Conservation (phyloP, 805 yeast genomes). For the Metschnikowia drakensbergensis region DNA sequence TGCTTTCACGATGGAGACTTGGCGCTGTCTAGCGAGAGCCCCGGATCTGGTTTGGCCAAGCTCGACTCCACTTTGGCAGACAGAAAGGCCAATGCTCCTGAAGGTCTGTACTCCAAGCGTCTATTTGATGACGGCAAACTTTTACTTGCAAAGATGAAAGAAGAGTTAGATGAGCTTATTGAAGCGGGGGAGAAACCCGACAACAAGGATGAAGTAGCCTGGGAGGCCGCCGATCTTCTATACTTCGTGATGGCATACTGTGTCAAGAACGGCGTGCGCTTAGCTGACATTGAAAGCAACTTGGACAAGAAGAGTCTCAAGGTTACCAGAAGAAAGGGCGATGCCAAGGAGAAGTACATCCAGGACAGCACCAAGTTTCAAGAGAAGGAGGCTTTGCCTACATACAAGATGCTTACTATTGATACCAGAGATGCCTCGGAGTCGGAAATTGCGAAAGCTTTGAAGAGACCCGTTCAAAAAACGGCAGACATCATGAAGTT, state of each 20-base stretch:
- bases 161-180: slow-evolving; percentile 93
- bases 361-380: slow-evolving; percentile 11
- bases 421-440: slow-evolving; percentile 37
- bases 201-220: slow-evolving; percentile 56
- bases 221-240: slow-evolving; percentile 94
- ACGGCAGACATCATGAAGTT: slow-evolving; percentile 89
- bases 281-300: slow-evolving; percentile 79
- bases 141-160: slow-evolving; percentile 82
- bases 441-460: slow-evolving; percentile 50
- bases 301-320: slow-evolving; percentile 79
- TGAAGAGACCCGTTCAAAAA: slow-evolving; percentile 92
- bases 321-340: slow-evolving; percentile 91
- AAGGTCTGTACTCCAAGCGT: slow-evolving; percentile 91
- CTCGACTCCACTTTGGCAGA: slow-evolving; percentile 64
- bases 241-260: slow-evolving; percentile 55
- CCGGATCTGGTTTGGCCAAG: slow-evolving; percentile 58
- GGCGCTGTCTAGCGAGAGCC: slow-evolving; percentile 37
- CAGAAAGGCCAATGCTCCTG: slow-evolving; percentile 70
- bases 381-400: slow-evolving; percentile 3
- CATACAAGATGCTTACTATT: slow-evolving; percentile 51
- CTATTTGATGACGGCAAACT: slow-evolving; percentile 74
- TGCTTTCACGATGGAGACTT: slow-evolving; percentile 60
- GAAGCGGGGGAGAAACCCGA: slow-evolving; percentile 60
- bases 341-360: slow-evolving; percentile 79
- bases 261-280: slow-evolving; percentile 67